Conservation (phyloP, 805 yeast genomes). For the Starmerella gropengiesseri region DNA sequence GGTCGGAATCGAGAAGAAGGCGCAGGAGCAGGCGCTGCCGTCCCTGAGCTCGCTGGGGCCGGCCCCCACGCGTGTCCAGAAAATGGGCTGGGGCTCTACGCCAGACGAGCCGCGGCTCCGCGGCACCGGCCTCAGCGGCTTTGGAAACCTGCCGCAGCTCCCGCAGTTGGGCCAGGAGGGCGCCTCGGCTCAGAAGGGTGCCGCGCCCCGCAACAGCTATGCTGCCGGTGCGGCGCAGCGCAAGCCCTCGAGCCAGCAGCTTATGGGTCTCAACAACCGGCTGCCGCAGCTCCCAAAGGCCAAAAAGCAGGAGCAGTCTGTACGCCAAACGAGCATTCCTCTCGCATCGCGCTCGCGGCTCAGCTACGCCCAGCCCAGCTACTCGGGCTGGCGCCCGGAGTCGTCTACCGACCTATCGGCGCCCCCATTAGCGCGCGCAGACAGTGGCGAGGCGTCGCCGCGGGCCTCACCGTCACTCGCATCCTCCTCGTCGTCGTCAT, state of each 20-base stretch:
- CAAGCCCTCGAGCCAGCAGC: constrained; percentile 5
- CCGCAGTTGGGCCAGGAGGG: no score
- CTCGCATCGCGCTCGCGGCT: background rate
- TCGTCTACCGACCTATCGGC: no score
- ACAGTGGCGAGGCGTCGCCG: no score
- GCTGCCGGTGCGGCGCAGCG: background rate
- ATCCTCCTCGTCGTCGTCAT: background rate
- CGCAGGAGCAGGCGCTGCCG: background rate
- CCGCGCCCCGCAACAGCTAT: background rate
- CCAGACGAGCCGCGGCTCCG: constrained; percentile 1
- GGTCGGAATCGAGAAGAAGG: background rate
- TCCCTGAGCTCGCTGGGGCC: background rate
- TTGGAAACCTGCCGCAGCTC: constrained; percentile 17
- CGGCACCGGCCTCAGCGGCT: constrained; percentile 5
- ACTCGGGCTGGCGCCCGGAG: background rate
- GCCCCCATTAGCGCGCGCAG: no score
- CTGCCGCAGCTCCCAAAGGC: background rate
- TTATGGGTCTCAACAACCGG: constrained; percentile 7
- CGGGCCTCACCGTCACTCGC: no score
- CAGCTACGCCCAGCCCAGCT: background rate
- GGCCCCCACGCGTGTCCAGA: constrained; percentile 4
- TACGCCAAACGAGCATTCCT: constrained; percentile 7
- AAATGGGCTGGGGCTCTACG: constrained; percentile 14
- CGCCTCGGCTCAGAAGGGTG: no score
- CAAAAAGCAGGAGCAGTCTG: background rate